Evolutionary conservation across 2,329 filamentous ascomycete genomes (phyloP), one percentile per base, ranked within the genome.

Genomic region (Colletotrichum theobromicola): DNA sequence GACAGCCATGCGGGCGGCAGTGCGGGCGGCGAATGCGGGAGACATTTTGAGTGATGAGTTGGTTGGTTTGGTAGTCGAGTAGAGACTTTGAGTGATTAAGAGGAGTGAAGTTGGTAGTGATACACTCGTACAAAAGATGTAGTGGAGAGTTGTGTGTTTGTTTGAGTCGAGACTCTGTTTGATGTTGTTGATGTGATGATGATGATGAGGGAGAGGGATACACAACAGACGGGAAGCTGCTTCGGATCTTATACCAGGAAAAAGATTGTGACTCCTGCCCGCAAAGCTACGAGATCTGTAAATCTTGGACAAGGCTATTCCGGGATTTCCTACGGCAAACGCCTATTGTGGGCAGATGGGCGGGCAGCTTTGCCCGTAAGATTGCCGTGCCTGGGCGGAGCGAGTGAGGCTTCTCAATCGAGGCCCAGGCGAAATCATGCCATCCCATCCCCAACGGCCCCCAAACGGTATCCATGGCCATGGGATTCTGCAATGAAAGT

Each of bases 11-110:
- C 77, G 77, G 55, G 80, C 72, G 75, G 80, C 77, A 67, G 78
- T 79, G 77, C 82, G 83, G 72, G 82, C 80, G 76, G 82, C 70
- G 78, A 84, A 81, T 75, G 82, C 79, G 37, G 73, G 73, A 69
- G 82, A 83, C 82, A 84, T 84, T 46, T 35, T 64, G 46, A 34
- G 80, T 77, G 55, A 9, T 74, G 71, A 37, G 58, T 71, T 61
- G 64, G 64, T 55, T 63, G 72, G 50, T 69, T 6, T 30, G 34
- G 62, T 28, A 67, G 42, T 67, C 42, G 50, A 67, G 55, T 42
- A 57, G 28, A 61, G 61, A 67, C 57, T 65, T 67, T 75, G 57
- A 60, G 69, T 12, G 46, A 30, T 76, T 53, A 46, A 64, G 63
- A 50, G 65, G 64, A 65, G 64, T 74, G 70, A 75, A 26, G 21